phyloP scores from a whole-genome alignment of 345 rosid genomes.

The Salix arbutifolia region DNA sequence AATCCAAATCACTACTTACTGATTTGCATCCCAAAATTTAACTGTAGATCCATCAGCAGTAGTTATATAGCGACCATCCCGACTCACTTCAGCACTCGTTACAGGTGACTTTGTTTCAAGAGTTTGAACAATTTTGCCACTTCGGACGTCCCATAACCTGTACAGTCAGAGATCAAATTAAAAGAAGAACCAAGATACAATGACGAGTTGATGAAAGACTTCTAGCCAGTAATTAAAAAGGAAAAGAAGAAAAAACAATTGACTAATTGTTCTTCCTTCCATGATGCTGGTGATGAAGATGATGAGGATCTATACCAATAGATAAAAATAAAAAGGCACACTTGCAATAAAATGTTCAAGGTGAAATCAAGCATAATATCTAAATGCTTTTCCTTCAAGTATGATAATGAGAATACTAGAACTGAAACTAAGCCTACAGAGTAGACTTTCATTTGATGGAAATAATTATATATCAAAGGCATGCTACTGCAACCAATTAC shows the following conservation, averaged over 20 bases:
- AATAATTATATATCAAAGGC: not conserved
- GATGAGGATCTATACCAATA: not conserved
- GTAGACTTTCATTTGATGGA: not conserved
- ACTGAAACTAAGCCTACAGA: not conserved
- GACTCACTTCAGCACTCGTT: slow-evolving; percentile 95
- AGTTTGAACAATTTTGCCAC: slow-evolving; percentile 74
- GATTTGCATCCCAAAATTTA: slow-evolving; percentile 97
- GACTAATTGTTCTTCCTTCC: not conserved
- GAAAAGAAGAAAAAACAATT: not conserved
- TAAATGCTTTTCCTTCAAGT: not conserved
- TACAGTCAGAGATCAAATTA: slow-evolving; percentile 5
- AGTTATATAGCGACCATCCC: slow-evolving; percentile 85
- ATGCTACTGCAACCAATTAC: not conserved
- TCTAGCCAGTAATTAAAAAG: not conserved
- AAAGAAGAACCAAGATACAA: not conserved
- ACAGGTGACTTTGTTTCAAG: slow-evolving; percentile 82
- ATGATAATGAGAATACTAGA: not conserved
- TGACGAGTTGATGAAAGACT: not conserved
- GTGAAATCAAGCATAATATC: not conserved
- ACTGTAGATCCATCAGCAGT: slow-evolving; percentile 91
- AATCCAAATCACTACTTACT: slow-evolving; percentile 47
- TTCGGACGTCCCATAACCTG: slow-evolving; percentile 92
- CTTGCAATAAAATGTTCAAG: not conserved
- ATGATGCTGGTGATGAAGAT: not conserved
- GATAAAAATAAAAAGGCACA: not conserved